A percentile compares a stretch with the other conserved stretches of the same genome.
These are phyloP conservation scores for Aspergillus piperis DNA, from an alignment of 2,329 filamentous ascomycete species.

Conservation along the genomic window DNA sequence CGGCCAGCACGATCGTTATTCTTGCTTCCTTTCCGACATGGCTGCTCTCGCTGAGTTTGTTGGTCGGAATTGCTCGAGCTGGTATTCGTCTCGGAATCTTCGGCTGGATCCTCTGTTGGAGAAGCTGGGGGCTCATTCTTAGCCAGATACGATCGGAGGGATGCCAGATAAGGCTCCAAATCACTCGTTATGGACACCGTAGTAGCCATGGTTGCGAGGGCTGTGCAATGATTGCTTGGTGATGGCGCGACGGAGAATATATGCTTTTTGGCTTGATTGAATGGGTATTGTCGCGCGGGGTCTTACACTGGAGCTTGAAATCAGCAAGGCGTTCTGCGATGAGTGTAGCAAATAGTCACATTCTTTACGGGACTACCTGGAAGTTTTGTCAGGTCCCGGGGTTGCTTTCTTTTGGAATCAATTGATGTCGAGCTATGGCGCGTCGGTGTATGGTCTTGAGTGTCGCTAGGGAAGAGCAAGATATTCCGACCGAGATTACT, in stretches of 20 bases:
- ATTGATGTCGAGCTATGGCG: neutral
- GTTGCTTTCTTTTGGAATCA: neutral
- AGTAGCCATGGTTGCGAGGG: slow-evolving; percentile 27
- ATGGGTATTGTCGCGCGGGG: slow-evolving; percentile 3
- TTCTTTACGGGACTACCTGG: slow-evolving; percentile 13
- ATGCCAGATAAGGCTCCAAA: slow-evolving; percentile 33
- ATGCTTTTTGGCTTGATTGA: neutral
- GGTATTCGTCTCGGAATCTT: neutral
- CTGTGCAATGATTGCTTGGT: slow-evolving; percentile 9
- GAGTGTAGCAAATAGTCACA: slow-evolving; percentile 13
- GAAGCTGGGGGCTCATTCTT: slow-evolving; percentile 4
- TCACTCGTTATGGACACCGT: slow-evolving; percentile 35
- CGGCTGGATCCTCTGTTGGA: slow-evolving; percentile 1
- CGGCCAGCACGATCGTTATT: neutral
- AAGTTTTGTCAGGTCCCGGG: neutral
- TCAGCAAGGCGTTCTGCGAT: slow-evolving; percentile 22
- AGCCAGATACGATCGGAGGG: slow-evolving; percentile 30
- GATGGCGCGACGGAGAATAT: neutral
- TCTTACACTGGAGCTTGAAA: slow-evolving; percentile 20
- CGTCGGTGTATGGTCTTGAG: neutral
- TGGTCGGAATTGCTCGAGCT: neutral
- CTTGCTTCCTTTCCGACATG: neutral
- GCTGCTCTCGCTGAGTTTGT: slow-evolving; percentile 1
- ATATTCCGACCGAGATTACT: neutral
- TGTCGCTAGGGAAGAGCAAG: neutral